phyloP scores from a whole-genome alignment of 768 basidiomycete genomes.

The Nidula microcarpa region DNA sequence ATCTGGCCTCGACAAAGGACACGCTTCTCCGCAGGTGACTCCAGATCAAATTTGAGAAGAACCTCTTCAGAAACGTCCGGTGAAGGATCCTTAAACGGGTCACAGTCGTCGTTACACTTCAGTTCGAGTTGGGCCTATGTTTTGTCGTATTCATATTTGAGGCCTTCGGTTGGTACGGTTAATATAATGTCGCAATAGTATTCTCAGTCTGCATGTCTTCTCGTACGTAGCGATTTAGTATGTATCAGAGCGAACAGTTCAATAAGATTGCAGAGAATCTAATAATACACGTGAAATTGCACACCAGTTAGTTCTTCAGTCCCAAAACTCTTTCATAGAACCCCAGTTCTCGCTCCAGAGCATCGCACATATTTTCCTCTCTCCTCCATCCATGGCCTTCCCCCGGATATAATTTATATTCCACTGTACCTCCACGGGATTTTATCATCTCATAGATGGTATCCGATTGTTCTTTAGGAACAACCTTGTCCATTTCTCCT shows the following conservation, averaged over 20 bases:
- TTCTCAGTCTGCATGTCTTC: too few relatives aligned
- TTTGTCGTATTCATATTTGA: too few relatives aligned
- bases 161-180: too few relatives aligned
- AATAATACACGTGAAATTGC: background rate
- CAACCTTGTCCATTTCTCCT: slow-evolving; percentile 58
- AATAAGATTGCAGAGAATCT: too few relatives aligned
- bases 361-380: slow-evolving; percentile 49
- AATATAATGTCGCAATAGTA: too few relatives aligned
- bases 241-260: too few relatives aligned
- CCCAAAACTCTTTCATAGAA: slow-evolving; percentile 51
- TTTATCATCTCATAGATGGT: slow-evolving; percentile 52
- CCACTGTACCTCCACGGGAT: slow-evolving; percentile 45
- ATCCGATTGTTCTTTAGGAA: slow-evolving; percentile 65
- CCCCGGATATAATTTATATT: slow-evolving; percentile 59
- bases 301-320: slow-evolving; percentile 14
- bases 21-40: background rate
- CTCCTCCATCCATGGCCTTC: slow-evolving; percentile 67
- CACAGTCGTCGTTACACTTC: too few relatives aligned
- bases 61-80: background rate
- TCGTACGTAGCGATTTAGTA: too few relatives aligned
- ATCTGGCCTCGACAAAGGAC: slow-evolving; percentile 17
- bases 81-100: too few relatives aligned
- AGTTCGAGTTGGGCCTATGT: too few relatives aligned
- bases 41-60: slow-evolving; percentile 1
- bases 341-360: slow-evolving; percentile 47